Base-by-base conservation (phyloP, 257 asterid species). In the Forsythia viridissima region DNA sequence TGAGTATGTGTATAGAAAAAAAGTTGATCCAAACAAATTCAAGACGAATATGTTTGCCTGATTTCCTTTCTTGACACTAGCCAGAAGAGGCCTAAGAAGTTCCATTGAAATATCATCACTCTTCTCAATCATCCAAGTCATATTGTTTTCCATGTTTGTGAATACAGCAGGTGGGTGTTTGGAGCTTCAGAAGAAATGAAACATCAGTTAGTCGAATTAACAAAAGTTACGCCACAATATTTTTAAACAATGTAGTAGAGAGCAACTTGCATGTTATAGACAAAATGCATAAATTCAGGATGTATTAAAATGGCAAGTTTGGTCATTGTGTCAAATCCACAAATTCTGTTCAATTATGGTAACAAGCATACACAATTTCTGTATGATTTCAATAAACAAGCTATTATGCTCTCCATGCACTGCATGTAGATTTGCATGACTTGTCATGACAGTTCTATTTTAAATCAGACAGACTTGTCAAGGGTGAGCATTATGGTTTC, bases 61-160 rank as follows among this genome's bases (percentile, higher is more conserved):
- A 73, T 82, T 87, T 48, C 81, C 84, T 89, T 72, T 87, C 81
- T 82, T 88, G 63, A 89, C 88, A 83, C 90, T 87, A 66, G 68
- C 81, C 72, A 91, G 77, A 80, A 91, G 90, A 74, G 88, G 89
- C 66, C 73, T 82, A 73, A 90, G 83, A 74, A 91, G 90, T 75
- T 87, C 89, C 55, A 76, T 38, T 78, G 97, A 83, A 77, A 91
- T 76, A 42, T 34, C 85, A 71, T 88, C 89, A 77, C 82, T 87
- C 81, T 91, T 92, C 76, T 85, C 80, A 77, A 91, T 86, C 59
- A 86, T 86, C 76, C 77, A 10, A 57, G 86, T 83, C 92, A 91
- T 88, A 72, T 87, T 86, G 61, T 52, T 77, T 76, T 85, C 89
- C 92, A 88, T 87, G 85, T 81, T 51, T 59, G 71, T 65, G 81